Base-by-base conservation (phyloP, 176 grass and related monocot genomes). In the Oryza nivara region DNA sequence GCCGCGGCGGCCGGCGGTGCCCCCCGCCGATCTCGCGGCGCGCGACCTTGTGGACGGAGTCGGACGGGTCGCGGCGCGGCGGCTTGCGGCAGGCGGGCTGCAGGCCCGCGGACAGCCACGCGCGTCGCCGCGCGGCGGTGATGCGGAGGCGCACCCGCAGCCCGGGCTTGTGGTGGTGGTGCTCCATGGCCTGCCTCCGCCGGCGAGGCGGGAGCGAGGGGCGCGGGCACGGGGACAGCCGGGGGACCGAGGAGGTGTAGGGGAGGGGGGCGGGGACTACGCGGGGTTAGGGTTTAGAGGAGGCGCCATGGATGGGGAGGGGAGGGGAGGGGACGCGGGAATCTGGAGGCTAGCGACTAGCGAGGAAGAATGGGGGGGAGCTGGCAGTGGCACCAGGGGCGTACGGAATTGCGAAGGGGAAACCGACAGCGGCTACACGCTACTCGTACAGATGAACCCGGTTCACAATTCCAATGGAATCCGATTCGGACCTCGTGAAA, bases 1-100 rank as follows among this genome's bases (percentile, higher is more conserved):
- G 84, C 3, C 84, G 85, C 65, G 84, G 75, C 5, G 80, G 89
- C 0, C 84, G 85, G 0, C 89, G 81, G 54, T 87, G 85, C 6
- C 84, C 89, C 34, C 89, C 85, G 71, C 89, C 89, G 81, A 91
- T 91, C 89, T 91, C 89, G 17, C 85, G 89, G 80, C 84, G 80
- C 30, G 85, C 75, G 64, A 87, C 61, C 84, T 87, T 90, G 65
- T 81, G 88, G 45, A 90, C 73, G 73, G 88, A 82, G 79, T 90
- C 83, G 9, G 58, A 58, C 1, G 78, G 83, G 73, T 86, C 88
- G 35, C 88, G 88, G 45, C 73, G 88, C 34, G 83, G 56, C 0
- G 58, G 83, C 73, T 90, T 90, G 79, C 78, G 73, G 72, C 72
- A 65, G 23, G 44, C 35, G 11, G 70, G 34, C 70, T 34, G 58